phyloP scores from a whole-genome alignment of 768 basidiomycete species.

The Russula sp. region DNA sequence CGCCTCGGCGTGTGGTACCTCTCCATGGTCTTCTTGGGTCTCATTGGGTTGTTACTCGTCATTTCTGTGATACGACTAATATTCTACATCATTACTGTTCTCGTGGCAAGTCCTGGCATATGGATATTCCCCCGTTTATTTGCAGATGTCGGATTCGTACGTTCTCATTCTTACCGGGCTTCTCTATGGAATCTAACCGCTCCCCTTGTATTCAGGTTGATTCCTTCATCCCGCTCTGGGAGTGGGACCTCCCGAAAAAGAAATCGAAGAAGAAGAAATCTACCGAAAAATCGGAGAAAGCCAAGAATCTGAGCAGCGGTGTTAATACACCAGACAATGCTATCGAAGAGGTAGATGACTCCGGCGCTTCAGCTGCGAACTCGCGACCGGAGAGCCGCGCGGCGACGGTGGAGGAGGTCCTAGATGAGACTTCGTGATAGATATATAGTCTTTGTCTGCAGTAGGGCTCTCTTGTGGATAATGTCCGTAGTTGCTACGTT shows the following conservation, averaged over 20 bases:
- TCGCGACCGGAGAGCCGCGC: slow-evolving; percentile 29
- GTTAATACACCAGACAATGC: slow-evolving; percentile 34
- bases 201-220: slow-evolving; percentile 58
- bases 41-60: slow-evolving; percentile 85
- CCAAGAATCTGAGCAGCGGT: slow-evolving; percentile 33
- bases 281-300: slow-evolving; percentile 43
- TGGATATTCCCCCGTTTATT: slow-evolving; percentile 99
- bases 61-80: slow-evolving; percentile 87
- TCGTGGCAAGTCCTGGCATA: slow-evolving; percentile 83
- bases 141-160: slow-evolving; percentile 95
- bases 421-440: slow-evolving; percentile 27
- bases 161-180: slow-evolving; percentile 30
- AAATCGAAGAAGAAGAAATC: slow-evolving; percentile 52
- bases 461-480: neutral
- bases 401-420: slow-evolving; percentile 29
- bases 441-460: neutral
- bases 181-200: neutral
- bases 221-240: slow-evolving; percentile 95
- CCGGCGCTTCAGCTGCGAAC: slow-evolving; percentile 30
- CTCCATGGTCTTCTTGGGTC: slow-evolving; percentile 76
- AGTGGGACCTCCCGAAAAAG: slow-evolving; percentile 84
- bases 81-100: slow-evolving; percentile 87
- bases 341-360: slow-evolving; percentile 33
- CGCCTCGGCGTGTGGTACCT: slow-evolving; percentile 95
- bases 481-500: slow-evolving; percentile 4